Evolutionary conservation across 768 basidiomycete genomes (phyloP), one percentile per base, ranked within the genome.

Genomic region (Mycena venus): DNA sequence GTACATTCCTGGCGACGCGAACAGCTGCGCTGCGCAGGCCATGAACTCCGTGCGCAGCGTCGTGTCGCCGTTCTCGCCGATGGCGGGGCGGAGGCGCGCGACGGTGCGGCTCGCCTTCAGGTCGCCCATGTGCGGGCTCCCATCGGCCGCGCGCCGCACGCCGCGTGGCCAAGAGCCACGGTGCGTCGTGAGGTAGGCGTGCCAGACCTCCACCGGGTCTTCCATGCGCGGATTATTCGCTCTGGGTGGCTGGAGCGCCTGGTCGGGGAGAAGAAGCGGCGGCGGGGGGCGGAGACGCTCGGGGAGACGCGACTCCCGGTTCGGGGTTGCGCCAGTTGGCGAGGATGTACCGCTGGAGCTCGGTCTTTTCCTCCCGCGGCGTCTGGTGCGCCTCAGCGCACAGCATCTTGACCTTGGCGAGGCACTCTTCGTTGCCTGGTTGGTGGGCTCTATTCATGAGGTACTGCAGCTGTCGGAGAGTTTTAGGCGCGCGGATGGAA

Each of bases 121-220:
- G 77, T 89, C 88, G 8, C 83, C 78, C 47, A 87, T 80, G 75
- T 79, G 77, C 0, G 88, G 88, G 25, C 79, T 80, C 17, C 84
- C 83, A 68, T 81, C 80, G 14, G 79, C 67, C 74, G 86, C 85
- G 32, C 82, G 84, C 62, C 88, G 83, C 69, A 89, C 87, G 63
- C 88, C 88, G 67, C 85, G 86, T 11, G 88, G 88, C 82, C 87
- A 89, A 0, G 87, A 88, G 63, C 82, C 84, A 11, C 81, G 85
- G 69, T 89, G 86, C 34, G 82, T 80, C 10, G 85, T 78, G 68
- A 88, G 85, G 71, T 88, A 89, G 4, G 85, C 84, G 40, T 85
- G 84, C 88, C 88, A 89, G 31, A 80, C 81, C 59, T 88, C 86
- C 9, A 87, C 83, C 11, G 88, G 85, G 71, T 89, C 88, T 72